Evolutionary conservation across 2,329 filamentous ascomycete genomes (phyloP).

Genomic region (Colletotrichum eleusines): DNA sequence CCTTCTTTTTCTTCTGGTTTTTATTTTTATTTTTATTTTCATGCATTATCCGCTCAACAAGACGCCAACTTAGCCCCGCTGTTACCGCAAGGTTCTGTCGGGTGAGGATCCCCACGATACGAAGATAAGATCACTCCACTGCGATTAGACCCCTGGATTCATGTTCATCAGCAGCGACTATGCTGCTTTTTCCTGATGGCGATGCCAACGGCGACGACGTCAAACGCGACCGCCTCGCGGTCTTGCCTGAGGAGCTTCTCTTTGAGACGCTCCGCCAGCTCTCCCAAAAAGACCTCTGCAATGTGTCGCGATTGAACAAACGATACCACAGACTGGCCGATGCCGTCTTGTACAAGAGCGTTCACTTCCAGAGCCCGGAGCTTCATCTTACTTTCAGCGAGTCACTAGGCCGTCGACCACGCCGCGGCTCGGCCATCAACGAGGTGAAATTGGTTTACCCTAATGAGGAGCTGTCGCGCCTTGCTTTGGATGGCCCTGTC

Average conservation of each 20-base stretch:
- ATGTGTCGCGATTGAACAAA: constrained; percentile 57
- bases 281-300: constrained; percentile 56
- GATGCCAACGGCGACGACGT: not conserved
- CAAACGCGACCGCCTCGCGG: constrained; percentile 8
- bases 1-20: not conserved
- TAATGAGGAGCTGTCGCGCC: constrained; percentile 55
- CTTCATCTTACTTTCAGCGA: constrained; percentile 62
- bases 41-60: not conserved
- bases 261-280: constrained; percentile 51
- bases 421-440: constrained; percentile 61
- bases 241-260: constrained; percentile 54
- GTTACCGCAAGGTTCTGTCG: constrained; percentile 15
- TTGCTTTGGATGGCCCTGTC: constrained; percentile 54
- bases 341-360: constrained; percentile 60
- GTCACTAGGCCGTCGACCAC: constrained; percentile 58
- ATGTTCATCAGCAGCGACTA: constrained; percentile 12
- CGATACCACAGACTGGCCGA: constrained; percentile 59
- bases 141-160: not conserved
- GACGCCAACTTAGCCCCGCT: constrained; percentile 6
- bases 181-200: constrained; percentile 18
- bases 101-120: constrained; percentile 23
- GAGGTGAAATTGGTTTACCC: constrained; percentile 60
- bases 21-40: not conserved
- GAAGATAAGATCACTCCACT: constrained; percentile 14
- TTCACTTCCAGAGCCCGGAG: constrained; percentile 60